These are phyloP conservation scores for Wickerhamiella azymoides DNA, from an alignment of 805 yeast genomes.

Conservation along the genomic window DNA sequence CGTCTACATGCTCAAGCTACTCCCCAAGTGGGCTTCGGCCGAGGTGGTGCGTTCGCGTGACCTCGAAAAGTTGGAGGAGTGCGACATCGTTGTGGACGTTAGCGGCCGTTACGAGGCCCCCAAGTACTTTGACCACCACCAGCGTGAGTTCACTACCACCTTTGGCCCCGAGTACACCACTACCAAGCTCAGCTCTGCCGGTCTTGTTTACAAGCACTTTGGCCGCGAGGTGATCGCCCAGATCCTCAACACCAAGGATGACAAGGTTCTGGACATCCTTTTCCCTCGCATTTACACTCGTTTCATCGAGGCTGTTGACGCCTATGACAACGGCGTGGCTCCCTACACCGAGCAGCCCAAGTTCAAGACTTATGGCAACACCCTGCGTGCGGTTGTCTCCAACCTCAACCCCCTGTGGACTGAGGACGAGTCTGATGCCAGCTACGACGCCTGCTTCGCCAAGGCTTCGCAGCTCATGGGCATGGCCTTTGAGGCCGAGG, in stretches of 20 bases:
- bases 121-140: conserved; percentile 92
- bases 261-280: conserved; percentile 42
- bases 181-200: conserved; percentile 88
- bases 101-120: conserved; percentile 78
- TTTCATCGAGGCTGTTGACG: conserved; percentile 80
- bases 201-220: conserved; percentile 63
- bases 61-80: conserved; percentile 63
- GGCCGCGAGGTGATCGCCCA: conserved; percentile 32
- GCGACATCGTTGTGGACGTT: conserved; percentile 92
- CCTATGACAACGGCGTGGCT: conserved; percentile 86
- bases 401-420: conserved; percentile 81
- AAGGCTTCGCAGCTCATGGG: conserved; percentile 79
- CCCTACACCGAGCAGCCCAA: conserved; percentile 42
- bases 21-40: conserved; percentile 57
- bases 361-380: conserved; percentile 59
- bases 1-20: conserved; percentile 61
- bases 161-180: conserved; percentile 41
- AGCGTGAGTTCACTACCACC: conserved; percentile 71
- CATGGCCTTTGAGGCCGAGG: conserved; percentile 49
- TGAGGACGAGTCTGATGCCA: conserved; percentile 45
- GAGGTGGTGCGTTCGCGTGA: conserved; percentile 71
- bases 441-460: conserved; percentile 48
- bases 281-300: conserved; percentile 70
- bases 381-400: conserved; percentile 65
- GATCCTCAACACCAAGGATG: conserved; percentile 29